These are phyloP conservation scores for Obba rivulosa DNA, from an alignment of 768 basidiomycete genomes.

Conservation along the genomic window DNA sequence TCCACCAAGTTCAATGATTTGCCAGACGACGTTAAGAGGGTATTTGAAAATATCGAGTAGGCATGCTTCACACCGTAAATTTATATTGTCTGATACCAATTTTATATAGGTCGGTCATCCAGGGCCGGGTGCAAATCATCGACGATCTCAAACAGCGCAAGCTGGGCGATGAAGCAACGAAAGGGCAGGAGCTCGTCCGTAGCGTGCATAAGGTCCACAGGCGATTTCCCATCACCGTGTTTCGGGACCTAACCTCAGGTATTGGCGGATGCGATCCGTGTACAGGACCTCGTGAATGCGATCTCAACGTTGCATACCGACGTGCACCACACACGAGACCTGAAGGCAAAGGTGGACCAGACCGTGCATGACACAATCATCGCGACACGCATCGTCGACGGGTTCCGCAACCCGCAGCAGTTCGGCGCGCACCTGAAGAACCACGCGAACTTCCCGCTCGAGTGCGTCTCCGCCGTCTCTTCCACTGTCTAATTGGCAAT, in stretches of 20 bases:
- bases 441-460: conserved; percentile 76
- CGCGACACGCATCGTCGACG: conserved; percentile 73
- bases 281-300: conserved; percentile 60
- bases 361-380: conserved; percentile 77
- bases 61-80: conserved; percentile 15
- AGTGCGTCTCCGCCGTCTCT: conserved; percentile 40
- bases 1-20: conserved; percentile 81
- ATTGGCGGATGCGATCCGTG: not conserved
- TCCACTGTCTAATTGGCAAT: not conserved
- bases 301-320: conserved; percentile 64
- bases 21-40: conserved; percentile 60
- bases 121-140: conserved; percentile 75
- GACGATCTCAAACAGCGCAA: conserved; percentile 75
- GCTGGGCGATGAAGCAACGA: conserved; percentile 67
- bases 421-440: conserved; percentile 68
- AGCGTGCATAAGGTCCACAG: conserved; percentile 62
- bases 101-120: conserved; percentile 11
- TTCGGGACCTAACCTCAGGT: not conserved
- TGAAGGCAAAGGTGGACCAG: conserved; percentile 72
- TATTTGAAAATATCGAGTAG: conserved; percentile 69
- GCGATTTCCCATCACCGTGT: not conserved
- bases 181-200: conserved; percentile 66
- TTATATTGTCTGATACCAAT: not conserved
- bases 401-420: conserved; percentile 70
- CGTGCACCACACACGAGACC: conserved; percentile 57